A percentile compares a stretch with the other conserved stretches of the same genome.
Conservation (phyloP, 1,284 basidiomycete genomes). For the Heterobasidion annosum region DNA sequence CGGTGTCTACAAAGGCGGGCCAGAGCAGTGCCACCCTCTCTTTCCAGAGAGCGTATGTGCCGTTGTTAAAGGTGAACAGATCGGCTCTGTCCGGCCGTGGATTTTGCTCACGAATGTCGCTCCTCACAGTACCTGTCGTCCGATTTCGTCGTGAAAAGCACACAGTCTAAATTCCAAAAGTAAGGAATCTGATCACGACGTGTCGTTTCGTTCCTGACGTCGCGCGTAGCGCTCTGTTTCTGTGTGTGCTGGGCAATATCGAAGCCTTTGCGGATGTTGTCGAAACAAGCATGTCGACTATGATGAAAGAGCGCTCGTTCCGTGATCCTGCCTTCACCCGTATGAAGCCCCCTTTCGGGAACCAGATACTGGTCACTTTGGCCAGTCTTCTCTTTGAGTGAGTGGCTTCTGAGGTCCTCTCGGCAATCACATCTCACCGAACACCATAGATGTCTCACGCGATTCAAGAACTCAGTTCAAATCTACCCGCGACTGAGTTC, state of each 20-base stretch:
- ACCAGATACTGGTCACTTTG: constrained; percentile 35
- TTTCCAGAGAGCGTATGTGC: constrained; percentile 53
- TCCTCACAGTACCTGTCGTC: constrained; percentile 49
- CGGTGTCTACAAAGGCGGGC: background rate
- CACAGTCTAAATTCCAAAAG: constrained; percentile 35
- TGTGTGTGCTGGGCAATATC: constrained; percentile 41
- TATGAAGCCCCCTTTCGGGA: constrained; percentile 26
- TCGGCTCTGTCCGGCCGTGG: background rate
- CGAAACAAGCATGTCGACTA: constrained; percentile 29
- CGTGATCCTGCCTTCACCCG: constrained; percentile 19
- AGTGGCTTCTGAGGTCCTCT: constrained; percentile 11
- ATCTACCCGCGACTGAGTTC: constrained; percentile 33
- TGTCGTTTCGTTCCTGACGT: background rate
- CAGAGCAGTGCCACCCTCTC: constrained; percentile 26
- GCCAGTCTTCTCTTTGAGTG: constrained; percentile 45
- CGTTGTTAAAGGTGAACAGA: constrained; percentile 40
- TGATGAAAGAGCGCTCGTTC: constrained; percentile 22
- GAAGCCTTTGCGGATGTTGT: constrained; percentile 32
- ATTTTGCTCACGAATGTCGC: background rate
- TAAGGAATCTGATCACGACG: constrained; percentile 17
- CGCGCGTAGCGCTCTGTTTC: constrained; percentile 41
- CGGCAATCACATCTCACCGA: background rate
- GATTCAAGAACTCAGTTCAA: constrained; percentile 46
- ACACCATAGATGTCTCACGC: constrained; percentile 38
- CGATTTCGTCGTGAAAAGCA: constrained; percentile 53